Evolutionary conservation across 2,329 filamentous ascomycete genomes (phyloP), one percentile per base, ranked within the genome.

Genomic region (Dactylonectria estremocensis): DNA sequence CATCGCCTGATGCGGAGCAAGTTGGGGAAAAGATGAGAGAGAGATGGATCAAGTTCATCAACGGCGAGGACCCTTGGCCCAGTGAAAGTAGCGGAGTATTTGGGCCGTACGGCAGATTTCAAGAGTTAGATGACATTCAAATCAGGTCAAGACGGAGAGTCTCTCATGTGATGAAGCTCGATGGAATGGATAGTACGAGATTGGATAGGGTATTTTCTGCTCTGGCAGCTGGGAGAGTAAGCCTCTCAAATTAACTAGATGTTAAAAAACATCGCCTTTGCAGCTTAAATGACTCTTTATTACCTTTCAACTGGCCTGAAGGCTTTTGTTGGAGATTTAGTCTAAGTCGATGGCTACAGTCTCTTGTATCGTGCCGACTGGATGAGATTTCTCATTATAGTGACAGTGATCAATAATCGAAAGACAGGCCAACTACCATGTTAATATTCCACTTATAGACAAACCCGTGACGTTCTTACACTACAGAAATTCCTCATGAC

Each of bases 1-100:
- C 80, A 43, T 81, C 80, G 18, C 74, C 77, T 2, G 72, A 76
- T 1, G 82, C 83, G 7, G 69, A 77, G n/a, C 64, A 61, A 1
- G 78, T 83, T 5, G 78, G 80, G 1, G 61, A 72, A 35, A 77
- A 80, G n/a, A 81, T 85, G 81, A 78, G 82, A 31, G 72, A 69
- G 33, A 75, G 78, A n/a, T 84, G 83, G 82, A 78, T 83, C 33
- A 37, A 43, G 14, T 85, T 85, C 66, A 69, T 83, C 3, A 76
- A 78, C 43, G 79, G 80, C 2, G 61, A 76, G 5, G 72, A 74
- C 5, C 83, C 83, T 2, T 85, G 83, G 83, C 43, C 70, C 18
- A 31, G 37, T 13, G 53, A 35, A 10, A 35, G 10, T 6, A 16
- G 10, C 9, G 61, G 46, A 5, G 82, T 79, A 0, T 84, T 82